Conservation (phyloP, 352 stramenopile species). For the Pythium pyrilobum region DNA sequence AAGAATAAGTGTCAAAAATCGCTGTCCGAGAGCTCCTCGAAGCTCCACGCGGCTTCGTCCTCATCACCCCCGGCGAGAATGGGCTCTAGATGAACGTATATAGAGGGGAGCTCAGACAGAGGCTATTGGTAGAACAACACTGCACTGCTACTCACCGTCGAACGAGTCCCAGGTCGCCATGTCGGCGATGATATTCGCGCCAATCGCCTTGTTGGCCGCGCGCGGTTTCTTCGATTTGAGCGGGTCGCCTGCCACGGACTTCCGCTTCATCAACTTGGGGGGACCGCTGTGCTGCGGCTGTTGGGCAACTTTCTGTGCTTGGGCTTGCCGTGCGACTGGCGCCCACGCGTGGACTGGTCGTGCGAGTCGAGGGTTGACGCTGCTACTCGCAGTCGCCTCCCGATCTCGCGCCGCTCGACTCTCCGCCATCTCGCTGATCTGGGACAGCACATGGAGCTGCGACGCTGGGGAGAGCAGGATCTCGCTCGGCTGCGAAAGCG, state of each 20-base stretch:
- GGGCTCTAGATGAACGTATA: too few species aligned
- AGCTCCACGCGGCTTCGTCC: slow-evolving; percentile 35
- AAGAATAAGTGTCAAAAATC: slow-evolving; percentile 33
- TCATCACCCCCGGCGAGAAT: slow-evolving; percentile 14
- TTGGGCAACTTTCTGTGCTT: too few species aligned
- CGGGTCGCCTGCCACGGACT: not conserved
- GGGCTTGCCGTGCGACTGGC: not conserved
- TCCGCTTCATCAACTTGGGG: too few species aligned
- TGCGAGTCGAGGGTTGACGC: not conserved
- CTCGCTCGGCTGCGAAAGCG: slow-evolving; percentile 6
- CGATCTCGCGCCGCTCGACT: slow-evolving; percentile 13
- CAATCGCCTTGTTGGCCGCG: not conserved
- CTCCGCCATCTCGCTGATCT: slow-evolving; percentile 70
- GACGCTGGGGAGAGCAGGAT: slow-evolving; percentile 57
- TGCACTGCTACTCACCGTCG: slow-evolving; percentile 44
- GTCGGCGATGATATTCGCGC: slow-evolving; percentile 31
- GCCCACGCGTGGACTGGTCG: slow-evolving; percentile 5
- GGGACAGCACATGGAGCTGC: slow-evolving; percentile 66
- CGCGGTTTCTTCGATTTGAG: not conserved
- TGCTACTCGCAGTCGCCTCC: not conserved
- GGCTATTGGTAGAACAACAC: not conserved
- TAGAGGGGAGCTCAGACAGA: too few species aligned
- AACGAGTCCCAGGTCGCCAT: slow-evolving; percentile 64
- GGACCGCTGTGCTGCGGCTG: too few species aligned
- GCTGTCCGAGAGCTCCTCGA: slow-evolving; percentile 61